A percentile compares a stretch with the other conserved stretches of the same genome.
phyloP scores from a whole-genome alignment of 2,329 filamentous ascomycete species.

The Colletotrichum sp. region DNA sequence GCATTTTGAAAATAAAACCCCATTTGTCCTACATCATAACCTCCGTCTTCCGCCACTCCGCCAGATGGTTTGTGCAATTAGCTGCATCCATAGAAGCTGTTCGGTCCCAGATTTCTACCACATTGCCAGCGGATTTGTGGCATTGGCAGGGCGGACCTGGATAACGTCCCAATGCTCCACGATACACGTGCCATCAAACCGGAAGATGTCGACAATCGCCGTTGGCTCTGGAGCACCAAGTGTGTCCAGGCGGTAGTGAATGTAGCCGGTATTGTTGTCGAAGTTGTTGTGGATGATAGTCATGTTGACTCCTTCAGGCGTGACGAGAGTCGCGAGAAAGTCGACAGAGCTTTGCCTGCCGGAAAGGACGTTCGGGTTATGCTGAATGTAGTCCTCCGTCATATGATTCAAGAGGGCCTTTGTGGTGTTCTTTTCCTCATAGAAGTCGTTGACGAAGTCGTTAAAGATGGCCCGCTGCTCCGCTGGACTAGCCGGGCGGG shows the following conservation, averaged over 20 bases:
- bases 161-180: conserved; percentile 16
- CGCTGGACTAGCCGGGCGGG: neutral
- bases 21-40: accelerated
- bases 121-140: neutral
- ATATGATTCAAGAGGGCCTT: neutral
- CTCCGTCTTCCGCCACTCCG: accelerated
- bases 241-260: neutral
- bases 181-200: conserved; percentile 10
- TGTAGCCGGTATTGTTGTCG: neutral
- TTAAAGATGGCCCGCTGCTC: neutral
- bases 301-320: neutral
- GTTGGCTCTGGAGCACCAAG: neutral
- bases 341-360: neutral
- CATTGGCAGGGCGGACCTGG: neutral
- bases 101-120: neutral
- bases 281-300: neutral
- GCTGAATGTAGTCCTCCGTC: conserved; percentile 5
- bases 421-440: neutral
- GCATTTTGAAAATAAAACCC: neutral
- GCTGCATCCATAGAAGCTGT: accelerated
- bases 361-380: neutral
- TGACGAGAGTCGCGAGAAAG: neutral
- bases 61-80: neutral
- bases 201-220: conserved; percentile 6
- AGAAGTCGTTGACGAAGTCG: neutral